A percentile compares a stretch with the other conserved stretches of the same genome.
Conservation (phyloP, 2,329 filamentous ascomycete genomes). For the Neofusicoccum umdonicola region DNA sequence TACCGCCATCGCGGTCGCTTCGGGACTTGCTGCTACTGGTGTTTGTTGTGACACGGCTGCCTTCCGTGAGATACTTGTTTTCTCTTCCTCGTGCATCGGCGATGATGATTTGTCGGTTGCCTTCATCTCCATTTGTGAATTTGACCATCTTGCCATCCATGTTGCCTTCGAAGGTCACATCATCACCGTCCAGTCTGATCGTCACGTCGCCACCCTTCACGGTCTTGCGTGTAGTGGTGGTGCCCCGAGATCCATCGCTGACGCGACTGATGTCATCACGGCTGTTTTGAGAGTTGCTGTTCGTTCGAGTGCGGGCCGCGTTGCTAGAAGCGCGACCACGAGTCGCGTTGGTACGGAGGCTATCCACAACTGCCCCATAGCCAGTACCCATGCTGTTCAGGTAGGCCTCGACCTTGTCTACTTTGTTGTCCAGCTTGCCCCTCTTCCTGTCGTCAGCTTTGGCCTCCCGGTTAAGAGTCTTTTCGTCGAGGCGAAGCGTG, state of each 20-base stretch:
- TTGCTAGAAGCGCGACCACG: conserved; percentile 9
- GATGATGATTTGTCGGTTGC: conserved; percentile 8
- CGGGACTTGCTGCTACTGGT: conserved; percentile 13
- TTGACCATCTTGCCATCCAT: background rate
- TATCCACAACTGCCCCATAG: background rate
- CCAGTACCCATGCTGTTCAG: background rate
- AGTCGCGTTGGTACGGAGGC: background rate
- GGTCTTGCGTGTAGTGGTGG: conserved; percentile 1
- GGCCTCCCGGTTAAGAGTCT: background rate
- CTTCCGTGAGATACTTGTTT: conserved; percentile 1
- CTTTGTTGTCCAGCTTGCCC: background rate
- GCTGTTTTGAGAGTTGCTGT: background rate
- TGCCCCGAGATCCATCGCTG: conserved; percentile 7
- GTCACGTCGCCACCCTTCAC: background rate
- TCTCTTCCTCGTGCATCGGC: conserved; percentile 5
- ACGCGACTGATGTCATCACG: conserved; percentile 7
- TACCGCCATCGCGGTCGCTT: background rate
- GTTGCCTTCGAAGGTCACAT: conserved; percentile 10
- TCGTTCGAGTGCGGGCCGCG: background rate
- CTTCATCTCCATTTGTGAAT: conserved; percentile 7
- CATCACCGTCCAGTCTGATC: background rate
- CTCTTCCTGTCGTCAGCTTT: background rate
- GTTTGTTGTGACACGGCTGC: conserved; percentile 9
- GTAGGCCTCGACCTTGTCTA: conserved; percentile 6
- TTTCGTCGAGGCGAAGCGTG: background rate